These are phyloP conservation scores for Magnolia kwangsiensis DNA, from an alignment of 164 flowering plant species.

Conservation along the genomic window DNA sequence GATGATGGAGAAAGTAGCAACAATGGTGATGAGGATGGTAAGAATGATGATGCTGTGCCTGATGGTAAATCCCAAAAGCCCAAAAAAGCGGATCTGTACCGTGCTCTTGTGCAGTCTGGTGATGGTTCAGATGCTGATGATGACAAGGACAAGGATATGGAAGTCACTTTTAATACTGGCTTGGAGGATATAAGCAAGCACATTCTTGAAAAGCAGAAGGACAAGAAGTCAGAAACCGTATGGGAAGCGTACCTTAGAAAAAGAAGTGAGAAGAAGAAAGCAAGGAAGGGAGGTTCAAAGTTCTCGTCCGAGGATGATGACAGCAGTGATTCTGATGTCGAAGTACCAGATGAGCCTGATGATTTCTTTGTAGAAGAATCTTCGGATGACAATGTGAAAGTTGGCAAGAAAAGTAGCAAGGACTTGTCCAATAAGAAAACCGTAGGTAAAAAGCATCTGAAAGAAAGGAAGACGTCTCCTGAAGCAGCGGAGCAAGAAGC, in stretches of 20 bases:
- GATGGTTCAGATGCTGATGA: slow-evolving; percentile 52
- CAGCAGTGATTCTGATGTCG: slow-evolving; percentile 49
- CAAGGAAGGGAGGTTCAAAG: slow-evolving; percentile 50
- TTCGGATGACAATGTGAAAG: slow-evolving; percentile 20
- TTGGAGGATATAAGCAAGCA: slow-evolving; percentile 86
- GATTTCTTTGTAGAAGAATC: slow-evolving; percentile 81
- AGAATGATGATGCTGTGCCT: slow-evolving; percentile 14
- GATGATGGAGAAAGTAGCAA: slow-evolving; percentile 64
- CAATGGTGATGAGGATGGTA: slow-evolving; percentile 22
- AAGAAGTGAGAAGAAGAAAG: slow-evolving; percentile 67
- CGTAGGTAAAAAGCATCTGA: neutral
- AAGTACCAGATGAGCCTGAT: slow-evolving; percentile 44
- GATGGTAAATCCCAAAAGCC: slow-evolving; percentile 34
- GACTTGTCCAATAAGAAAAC: slow-evolving; percentile 1
- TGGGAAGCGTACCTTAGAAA: slow-evolving; percentile 79
- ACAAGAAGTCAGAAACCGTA: slow-evolving; percentile 66
- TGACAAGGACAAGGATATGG: slow-evolving; percentile 75
- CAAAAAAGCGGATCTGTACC: slow-evolving; percentile 48
- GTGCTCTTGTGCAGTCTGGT: slow-evolving; percentile 57
- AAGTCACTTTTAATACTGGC: slow-evolving; percentile 85
- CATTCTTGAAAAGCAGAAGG: slow-evolving; percentile 65
- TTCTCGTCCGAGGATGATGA: slow-evolving; percentile 70
- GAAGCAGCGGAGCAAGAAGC: slow-evolving; percentile 55
- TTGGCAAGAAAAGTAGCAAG: slow-evolving; percentile 19
- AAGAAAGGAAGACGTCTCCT: neutral